Base-by-base conservation (phyloP, 208 protist species). In the Willaertia magna region DNA sequence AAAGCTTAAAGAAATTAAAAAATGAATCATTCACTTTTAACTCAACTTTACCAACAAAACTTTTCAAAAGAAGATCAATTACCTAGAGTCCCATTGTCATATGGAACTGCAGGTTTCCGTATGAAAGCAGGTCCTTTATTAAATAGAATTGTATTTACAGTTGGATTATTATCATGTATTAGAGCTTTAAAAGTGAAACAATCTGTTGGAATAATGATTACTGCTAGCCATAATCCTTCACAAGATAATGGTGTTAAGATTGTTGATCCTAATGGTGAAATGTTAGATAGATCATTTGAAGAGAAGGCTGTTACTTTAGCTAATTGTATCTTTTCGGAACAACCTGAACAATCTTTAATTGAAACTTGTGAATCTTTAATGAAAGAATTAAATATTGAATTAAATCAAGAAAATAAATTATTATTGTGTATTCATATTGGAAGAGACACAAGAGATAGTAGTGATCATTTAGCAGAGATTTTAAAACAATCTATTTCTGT, bases 191-290 rank as follows among this genome's bases (percentile, higher is more conserved):
- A 85, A 7, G n/a, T 2, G 11, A 83, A 83, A 40, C 22, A 39
- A 59, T n/a, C 34, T n/a, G 20, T 42, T 26, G 83, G 83, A n/a
- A 26, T 85, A 18, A 74, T 85, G 49, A 85, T 85, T 20, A 85
- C 83, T 22, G 83, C 83, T 22, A 59, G 46, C 18, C 83, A 85
- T 43, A 85, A 85, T 52, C n/a, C 4, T 39, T n/a, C 34, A 44
- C n/a, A 85, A 43, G 83, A 85, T 22, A 85, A 85, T 55, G 83
- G 83, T 30, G 83, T 85, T 1, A 85, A 85, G n/a, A 9, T 85
- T 4, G 34, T 85, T 6, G 51, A 85, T 85, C 46, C 46, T 30
- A n/a, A 11, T 42, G 83, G 83, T 59, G 83, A 85, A 43, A 74
- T 74, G 49, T 30, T 85, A 43, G 30, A 40, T 30, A 2, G 20